These are phyloP conservation scores for Hymenoscyphus repandus DNA, from an alignment of 2,329 filamentous ascomycete genomes.

Conservation along the genomic window DNA sequence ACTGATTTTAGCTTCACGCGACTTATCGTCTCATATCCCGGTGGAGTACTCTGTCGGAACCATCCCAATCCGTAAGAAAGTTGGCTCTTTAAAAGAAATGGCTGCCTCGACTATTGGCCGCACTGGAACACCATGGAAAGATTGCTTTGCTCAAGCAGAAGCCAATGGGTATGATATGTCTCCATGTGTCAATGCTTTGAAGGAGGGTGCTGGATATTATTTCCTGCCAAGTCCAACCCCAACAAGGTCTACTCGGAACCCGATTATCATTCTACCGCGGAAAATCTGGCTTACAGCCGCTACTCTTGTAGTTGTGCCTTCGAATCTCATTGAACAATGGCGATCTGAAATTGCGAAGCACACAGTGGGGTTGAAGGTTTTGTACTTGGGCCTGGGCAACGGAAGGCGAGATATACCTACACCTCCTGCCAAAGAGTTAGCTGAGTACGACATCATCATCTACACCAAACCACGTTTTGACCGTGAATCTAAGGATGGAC, in stretches of 20 bases:
- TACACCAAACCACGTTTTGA: conserved; percentile 74
- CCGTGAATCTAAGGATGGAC: conserved; percentile 50
- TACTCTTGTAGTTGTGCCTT: conserved; percentile 75
- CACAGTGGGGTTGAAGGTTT: conserved; percentile 56
- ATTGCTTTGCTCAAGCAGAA: conserved; percentile 47
- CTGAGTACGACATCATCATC: conserved; percentile 69
- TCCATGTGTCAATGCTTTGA: conserved; percentile 50
- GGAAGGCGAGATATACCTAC: conserved; percentile 34
- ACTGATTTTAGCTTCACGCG: conserved; percentile 68
- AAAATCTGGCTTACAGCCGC: conserved; percentile 60
- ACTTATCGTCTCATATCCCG: conserved; percentile 62
- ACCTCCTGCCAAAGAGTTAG: conserved; percentile 52
- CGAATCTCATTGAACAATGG: conserved; percentile 84
- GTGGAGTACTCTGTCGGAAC: conserved; percentile 47
- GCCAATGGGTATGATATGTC: conserved; percentile 40
- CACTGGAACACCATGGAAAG: conserved; percentile 65
- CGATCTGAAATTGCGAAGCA: conserved; percentile 74
- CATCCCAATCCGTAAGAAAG: conserved; percentile 36
- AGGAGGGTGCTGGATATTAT: conserved; percentile 55
- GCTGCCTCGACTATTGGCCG: conserved; percentile 64
- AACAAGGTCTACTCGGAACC: conserved; percentile 36
- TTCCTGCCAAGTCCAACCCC: conserved; percentile 43
- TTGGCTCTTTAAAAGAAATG: conserved; percentile 69
- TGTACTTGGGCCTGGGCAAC: conserved; percentile 52
- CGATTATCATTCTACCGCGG: conserved; percentile 35